Evolutionary conservation across 148 eudicot species (phyloP).

Genomic region (Rhododendron mucronatum): DNA sequence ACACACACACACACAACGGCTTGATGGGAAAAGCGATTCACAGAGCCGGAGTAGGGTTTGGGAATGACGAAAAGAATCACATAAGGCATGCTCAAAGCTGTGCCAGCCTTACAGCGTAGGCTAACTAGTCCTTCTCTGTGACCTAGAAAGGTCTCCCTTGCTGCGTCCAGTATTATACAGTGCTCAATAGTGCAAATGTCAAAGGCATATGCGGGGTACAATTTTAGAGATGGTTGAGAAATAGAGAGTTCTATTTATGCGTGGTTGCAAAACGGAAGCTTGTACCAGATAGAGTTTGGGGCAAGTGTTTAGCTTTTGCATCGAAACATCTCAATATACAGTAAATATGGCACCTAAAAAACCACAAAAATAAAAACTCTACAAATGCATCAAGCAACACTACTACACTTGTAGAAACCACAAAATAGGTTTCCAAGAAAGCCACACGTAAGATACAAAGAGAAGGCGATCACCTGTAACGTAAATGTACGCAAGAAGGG

Average conservation of each 20-base stretch:
- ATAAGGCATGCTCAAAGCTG: too few relatives aligned
- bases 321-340: neutral
- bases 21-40: too few relatives aligned
- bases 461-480: neutral
- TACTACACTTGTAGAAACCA: neutral
- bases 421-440: neutral
- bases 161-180: too few relatives aligned
- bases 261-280: neutral
- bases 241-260: neutral
- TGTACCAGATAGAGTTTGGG: neutral
- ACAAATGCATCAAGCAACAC: neutral
- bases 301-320: neutral
- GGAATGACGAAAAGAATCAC: too few relatives aligned
- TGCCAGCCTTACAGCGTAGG: too few relatives aligned
- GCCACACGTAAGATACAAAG: neutral
- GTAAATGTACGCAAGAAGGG: neutral
- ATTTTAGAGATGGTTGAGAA: neutral
- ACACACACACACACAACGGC: too few relatives aligned
- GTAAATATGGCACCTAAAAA: neutral
- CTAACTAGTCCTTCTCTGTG: too few relatives aligned
- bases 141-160: too few relatives aligned
- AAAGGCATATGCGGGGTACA: too few relatives aligned
- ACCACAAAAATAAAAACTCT: neutral
- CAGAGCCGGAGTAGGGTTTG: too few relatives aligned
- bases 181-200: too few relatives aligned